phyloP scores from a whole-genome alignment of 306 rosid genomes.

The Alnus glutinosa region DNA sequence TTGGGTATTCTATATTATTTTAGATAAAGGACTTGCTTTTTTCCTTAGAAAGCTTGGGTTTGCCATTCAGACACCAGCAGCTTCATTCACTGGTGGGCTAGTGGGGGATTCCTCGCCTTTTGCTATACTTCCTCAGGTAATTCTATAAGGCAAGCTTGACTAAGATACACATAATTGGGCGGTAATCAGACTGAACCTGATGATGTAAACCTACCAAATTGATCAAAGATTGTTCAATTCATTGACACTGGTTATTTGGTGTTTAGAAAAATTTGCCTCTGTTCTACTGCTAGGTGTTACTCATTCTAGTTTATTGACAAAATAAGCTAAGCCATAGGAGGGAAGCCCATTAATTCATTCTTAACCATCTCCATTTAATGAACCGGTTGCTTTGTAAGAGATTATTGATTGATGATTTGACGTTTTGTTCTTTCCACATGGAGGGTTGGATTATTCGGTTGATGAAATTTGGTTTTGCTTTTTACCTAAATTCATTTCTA shows the following conservation, averaged over 20 bases:
- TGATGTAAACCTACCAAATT: neutral
- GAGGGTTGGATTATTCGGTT: neutral
- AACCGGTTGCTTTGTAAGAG: neutral
- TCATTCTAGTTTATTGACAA: neutral
- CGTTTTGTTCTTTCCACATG: neutral
- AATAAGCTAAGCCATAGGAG: neutral
- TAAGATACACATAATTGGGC: neutral
- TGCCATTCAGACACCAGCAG: conserved; percentile 51
- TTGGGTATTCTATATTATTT: conserved; percentile 85
- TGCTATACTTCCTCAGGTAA: conserved; percentile 77
- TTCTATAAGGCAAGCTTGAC: conserved; percentile 12
- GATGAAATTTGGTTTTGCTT: neutral
- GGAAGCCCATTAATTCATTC: neutral
- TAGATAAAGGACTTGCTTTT: conserved; percentile 80
- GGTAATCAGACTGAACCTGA: neutral
- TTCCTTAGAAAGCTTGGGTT: conserved; percentile 71
- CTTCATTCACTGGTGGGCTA: conserved; percentile 85
- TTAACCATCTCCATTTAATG: neutral
- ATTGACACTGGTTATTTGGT: neutral
- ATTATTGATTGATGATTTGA: neutral
- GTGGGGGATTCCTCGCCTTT: conserved; percentile 86
- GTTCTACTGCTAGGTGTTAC: neutral
- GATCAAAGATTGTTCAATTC: neutral
- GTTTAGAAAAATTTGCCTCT: neutral
- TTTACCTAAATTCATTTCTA: neutral